Evolutionary conservation across 495 filamentous ascomycete species (phyloP).

Genomic region (Penicillium tannophilum): DNA sequence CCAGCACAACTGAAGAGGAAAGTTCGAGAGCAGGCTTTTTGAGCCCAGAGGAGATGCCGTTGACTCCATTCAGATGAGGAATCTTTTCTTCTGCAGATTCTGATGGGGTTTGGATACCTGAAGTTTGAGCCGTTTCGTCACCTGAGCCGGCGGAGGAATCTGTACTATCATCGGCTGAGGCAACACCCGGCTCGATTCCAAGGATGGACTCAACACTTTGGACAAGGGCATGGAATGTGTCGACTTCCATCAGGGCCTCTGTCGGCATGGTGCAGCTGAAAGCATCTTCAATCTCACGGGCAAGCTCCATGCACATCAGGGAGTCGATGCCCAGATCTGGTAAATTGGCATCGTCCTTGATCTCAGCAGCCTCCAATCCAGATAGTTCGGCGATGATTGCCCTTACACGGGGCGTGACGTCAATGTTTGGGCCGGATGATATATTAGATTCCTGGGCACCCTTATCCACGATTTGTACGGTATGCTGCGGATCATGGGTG

Average conservation of each 20-base stretch:
- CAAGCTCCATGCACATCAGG: constrained; percentile 57
- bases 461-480: too few species aligned
- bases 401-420: constrained; percentile 7
- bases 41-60: too few species aligned
- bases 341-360: constrained; percentile 38
- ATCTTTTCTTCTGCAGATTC: too few species aligned
- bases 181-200: too few species aligned
- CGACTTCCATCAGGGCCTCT: not conserved
- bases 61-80: too few species aligned
- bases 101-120: too few species aligned
- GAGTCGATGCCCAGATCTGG: constrained; percentile 58
- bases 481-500: not conserved
- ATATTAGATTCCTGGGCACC: too few species aligned
- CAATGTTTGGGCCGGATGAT: too few species aligned
- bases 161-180: too few species aligned
- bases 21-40: not conserved
- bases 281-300: constrained; percentile 45
- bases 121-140: too few species aligned
- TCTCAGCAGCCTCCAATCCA: constrained; percentile 45
- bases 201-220: too few species aligned
- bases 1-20: constrained; percentile 21
- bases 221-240: not conserved
- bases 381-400: constrained; percentile 28
- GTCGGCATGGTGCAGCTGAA: constrained; percentile 36
- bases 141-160: too few species aligned